These are phyloP conservation scores for Aspergillus bertholletiae DNA, from an alignment of 495 filamentous ascomycete species.

Conservation along the genomic window DNA sequence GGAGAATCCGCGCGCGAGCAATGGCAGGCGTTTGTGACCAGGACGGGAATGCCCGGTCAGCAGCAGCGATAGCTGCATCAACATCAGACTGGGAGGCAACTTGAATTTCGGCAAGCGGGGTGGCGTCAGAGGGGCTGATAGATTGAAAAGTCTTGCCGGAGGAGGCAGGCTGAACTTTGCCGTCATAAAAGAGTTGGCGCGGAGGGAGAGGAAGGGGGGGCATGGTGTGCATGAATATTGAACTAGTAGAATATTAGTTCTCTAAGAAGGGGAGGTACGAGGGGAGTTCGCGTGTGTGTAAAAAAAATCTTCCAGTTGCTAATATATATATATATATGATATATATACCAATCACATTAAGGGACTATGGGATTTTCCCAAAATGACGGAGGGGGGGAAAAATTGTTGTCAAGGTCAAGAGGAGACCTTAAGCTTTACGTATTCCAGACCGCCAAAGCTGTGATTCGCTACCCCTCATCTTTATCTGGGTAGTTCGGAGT, in stretches of 20 bases:
- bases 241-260: background rate
- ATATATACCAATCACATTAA: too few relatives aligned
- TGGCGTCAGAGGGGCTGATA: constrained; percentile 64
- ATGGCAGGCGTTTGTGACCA: constrained; percentile 66
- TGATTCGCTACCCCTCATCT: background rate
- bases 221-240: constrained; percentile 27
- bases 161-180: constrained; percentile 53
- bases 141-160: constrained; percentile 62
- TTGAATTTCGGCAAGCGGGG: constrained; percentile 60
- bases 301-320: background rate
- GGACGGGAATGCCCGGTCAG: constrained; percentile 56
- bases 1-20: constrained; percentile 65
- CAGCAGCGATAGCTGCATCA: constrained; percentile 62
- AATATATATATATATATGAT: too few relatives aligned
- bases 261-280: background rate
- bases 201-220: constrained; percentile 35
- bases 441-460: background rate
- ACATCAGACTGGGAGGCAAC: constrained; percentile 60
- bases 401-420: background rate
- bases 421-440: background rate
- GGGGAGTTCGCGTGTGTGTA: constrained; percentile 6
- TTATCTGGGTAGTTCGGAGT: too few relatives aligned
- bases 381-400: background rate
- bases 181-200: constrained; percentile 66
- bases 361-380: too few relatives aligned